phyloP scores from a whole-genome alignment of 306 rosid genomes.

The Vicia faba region DNA sequence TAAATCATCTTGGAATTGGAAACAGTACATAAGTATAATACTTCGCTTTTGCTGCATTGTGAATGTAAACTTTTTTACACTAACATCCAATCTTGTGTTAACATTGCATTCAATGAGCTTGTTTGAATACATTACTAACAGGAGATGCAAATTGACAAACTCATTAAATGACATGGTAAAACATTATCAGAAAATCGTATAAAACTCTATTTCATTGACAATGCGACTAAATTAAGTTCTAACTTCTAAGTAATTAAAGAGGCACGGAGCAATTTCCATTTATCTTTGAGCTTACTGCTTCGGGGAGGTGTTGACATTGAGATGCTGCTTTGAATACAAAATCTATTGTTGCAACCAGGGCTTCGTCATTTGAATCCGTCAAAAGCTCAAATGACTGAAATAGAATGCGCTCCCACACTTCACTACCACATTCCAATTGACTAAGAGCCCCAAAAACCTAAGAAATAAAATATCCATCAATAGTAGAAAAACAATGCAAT shows the following conservation, averaged over 20 bases:
- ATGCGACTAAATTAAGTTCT: constrained; percentile 5
- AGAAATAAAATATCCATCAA: constrained; percentile 31
- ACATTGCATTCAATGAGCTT: constrained; percentile 16
- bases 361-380: constrained; percentile 85
- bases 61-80: background rate
- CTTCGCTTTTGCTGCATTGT: constrained; percentile 19
- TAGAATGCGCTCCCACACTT: constrained; percentile 91
- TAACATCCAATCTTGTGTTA: constrained; percentile 15
- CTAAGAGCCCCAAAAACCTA: constrained; percentile 91
- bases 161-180: constrained; percentile 32
- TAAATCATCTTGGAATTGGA: constrained; percentile 15
- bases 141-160: constrained; percentile 18
- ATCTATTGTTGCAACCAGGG: constrained; percentile 77
- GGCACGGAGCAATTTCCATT: constrained; percentile 36
- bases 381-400: constrained; percentile 82
- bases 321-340: constrained; percentile 94
- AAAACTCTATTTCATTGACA: constrained; percentile 13
- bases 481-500: constrained; percentile 36
- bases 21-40: constrained; percentile 16
- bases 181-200: background rate
- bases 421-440: constrained; percentile 92
- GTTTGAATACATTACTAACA: constrained; percentile 23
- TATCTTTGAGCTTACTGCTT: constrained; percentile 71
- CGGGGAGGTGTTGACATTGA: constrained; percentile 97
- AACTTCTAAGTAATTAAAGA: constrained; percentile 5